Percentiles rank a stretch among this genome's conserved stretches.
Conservation (phyloP, 805 yeast species). For the Ogataea degrootiae region DNA sequence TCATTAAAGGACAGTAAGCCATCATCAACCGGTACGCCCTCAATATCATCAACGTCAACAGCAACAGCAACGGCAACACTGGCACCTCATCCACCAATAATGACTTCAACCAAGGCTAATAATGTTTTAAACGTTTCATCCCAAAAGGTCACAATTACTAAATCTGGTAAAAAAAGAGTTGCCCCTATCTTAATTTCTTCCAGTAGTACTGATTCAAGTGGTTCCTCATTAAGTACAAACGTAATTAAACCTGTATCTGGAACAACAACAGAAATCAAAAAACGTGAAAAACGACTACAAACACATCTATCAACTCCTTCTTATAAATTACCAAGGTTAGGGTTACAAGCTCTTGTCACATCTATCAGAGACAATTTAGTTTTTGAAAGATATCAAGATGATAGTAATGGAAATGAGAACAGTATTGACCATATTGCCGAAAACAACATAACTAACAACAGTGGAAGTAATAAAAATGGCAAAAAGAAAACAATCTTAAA, state of each 20-base stretch:
- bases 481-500: slow-evolving; percentile 24
- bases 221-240: slow-evolving; percentile 16
- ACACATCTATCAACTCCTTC: slow-evolving; percentile 36
- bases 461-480: too few relatives aligned
- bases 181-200: slow-evolving; percentile 61
- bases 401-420: slow-evolving; percentile 33
- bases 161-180: slow-evolving; percentile 73
- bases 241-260: slow-evolving; percentile 3
- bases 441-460: slow-evolving; percentile 18
- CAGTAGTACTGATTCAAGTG: not conserved
- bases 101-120: slow-evolving; percentile 4
- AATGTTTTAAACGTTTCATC: slow-evolving; percentile 16
- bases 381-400: slow-evolving; percentile 22
- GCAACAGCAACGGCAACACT: slow-evolving; percentile 1
- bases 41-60: not conserved
- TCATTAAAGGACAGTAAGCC: not conserved
- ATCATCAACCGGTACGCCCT: too few relatives aligned
- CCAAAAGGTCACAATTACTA: slow-evolving; percentile 59
- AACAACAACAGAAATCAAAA: slow-evolving; percentile 9
- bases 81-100: slow-evolving; percentile 5
- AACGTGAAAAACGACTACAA: slow-evolving; percentile 21
- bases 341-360: slow-evolving; percentile 59
- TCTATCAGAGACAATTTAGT: slow-evolving; percentile 42
- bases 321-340: slow-evolving; percentile 56
- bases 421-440: slow-evolving; percentile 42